phyloP scores from a whole-genome alignment of 202 grass and related monocot genomes.

The Eragrostis tef region DNA sequence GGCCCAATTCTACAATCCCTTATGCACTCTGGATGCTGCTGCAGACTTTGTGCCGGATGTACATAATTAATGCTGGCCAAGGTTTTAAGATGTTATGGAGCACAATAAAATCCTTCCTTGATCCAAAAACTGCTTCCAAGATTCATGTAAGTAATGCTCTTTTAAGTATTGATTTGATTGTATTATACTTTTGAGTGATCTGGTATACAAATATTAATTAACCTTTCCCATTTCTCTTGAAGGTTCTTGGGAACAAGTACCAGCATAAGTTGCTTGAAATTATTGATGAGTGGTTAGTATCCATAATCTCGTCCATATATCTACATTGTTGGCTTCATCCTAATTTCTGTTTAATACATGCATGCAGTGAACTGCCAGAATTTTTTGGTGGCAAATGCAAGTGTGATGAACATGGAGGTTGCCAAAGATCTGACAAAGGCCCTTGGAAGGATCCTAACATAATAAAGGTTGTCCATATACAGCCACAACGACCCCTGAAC shows the following conservation, averaged over 20 bases:
- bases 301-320: slow-evolving; percentile 28
- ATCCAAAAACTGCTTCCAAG: slow-evolving; percentile 97
- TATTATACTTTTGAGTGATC: slow-evolving; percentile 23
- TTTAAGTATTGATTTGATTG: slow-evolving; percentile 16
- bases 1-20: slow-evolving; percentile 21
- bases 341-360: slow-evolving; percentile 43
- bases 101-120: slow-evolving; percentile 98
- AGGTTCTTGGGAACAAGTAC: slow-evolving; percentile 95
- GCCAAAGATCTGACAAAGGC: slow-evolving; percentile 86
- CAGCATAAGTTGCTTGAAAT: slow-evolving; percentile 92
- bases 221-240: slow-evolving; percentile 42
- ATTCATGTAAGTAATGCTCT: slow-evolving; percentile 72
- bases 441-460: slow-evolving; percentile 92
- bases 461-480: slow-evolving; percentile 62
- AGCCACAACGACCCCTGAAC: background rate
- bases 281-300: slow-evolving; percentile 79
- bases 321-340: slow-evolving; percentile 29
- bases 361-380: slow-evolving; percentile 85
- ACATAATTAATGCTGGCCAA: slow-evolving; percentile 90
- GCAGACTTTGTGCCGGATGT: slow-evolving; percentile 84
- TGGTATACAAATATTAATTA: slow-evolving; percentile 24
- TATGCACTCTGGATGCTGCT: slow-evolving; percentile 44
- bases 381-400: slow-evolving; percentile 92
- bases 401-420: slow-evolving; percentile 75
- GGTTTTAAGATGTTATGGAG: slow-evolving; percentile 93